Conservation (phyloP, 1,139 yeast species). For the Pneumocystis carinii region DNA sequence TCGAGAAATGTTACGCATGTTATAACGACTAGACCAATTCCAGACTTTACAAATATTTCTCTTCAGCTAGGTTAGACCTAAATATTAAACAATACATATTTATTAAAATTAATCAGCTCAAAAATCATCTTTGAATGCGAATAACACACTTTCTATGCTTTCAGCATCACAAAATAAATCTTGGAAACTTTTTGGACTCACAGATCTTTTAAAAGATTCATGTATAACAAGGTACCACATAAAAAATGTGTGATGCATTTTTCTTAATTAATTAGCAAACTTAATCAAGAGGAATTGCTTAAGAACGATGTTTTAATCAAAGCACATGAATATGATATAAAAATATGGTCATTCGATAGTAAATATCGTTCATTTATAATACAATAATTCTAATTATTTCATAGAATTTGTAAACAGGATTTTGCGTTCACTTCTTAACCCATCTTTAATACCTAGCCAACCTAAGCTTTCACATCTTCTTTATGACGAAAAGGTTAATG, state of each 20-base stretch:
- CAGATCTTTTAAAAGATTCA: slow-evolving; percentile 6
- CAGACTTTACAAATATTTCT: slow-evolving; percentile 5
- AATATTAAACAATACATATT: not conserved
- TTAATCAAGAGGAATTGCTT: slow-evolving; percentile 24
- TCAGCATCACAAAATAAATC: not conserved
- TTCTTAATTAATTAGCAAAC: not conserved
- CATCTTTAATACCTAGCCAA: slow-evolving; percentile 6
- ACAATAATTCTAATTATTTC: not conserved
- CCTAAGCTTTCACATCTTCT: slow-evolving; percentile 45
- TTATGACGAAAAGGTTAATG: slow-evolving; percentile 71
- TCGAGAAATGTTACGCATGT: slow-evolving; percentile 70
- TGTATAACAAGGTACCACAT: not conserved
- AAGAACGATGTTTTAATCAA: slow-evolving; percentile 52
- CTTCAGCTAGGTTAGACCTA: not conserved
- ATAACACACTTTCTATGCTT: not conserved
- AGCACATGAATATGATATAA: slow-evolving; percentile 47
- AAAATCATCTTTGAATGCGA: not conserved
- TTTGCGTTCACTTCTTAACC: slow-evolving; percentile 53
- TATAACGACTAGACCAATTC: slow-evolving; percentile 43
- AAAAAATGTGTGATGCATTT: not conserved
- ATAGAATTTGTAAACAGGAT: slow-evolving; percentile 50
- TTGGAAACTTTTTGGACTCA: slow-evolving; percentile 8
- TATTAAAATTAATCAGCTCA: not conserved
- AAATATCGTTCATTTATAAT: slow-evolving; percentile 4
- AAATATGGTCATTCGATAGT: slow-evolving; percentile 75